These are phyloP conservation scores for Quercus aquifolioides DNA, from an alignment of 306 rosid genomes.

Conservation along the genomic window DNA sequence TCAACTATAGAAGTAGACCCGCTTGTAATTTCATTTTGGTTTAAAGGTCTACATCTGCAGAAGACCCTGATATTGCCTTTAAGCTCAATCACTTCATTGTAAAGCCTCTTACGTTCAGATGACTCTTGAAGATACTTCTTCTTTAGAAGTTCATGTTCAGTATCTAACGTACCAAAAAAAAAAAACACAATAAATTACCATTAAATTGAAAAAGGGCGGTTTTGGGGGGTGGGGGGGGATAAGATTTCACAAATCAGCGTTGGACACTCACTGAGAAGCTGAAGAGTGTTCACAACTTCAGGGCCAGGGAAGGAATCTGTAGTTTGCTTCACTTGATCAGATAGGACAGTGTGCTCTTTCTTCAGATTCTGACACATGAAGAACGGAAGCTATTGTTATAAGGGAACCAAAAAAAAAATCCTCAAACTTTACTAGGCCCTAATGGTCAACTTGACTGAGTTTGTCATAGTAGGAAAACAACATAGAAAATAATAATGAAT, in stretches of 20 bases:
- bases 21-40: constrained; percentile 47
- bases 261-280: constrained; percentile 55
- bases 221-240: background rate
- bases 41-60: constrained; percentile 95
- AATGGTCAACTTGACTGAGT: background rate
- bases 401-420: background rate
- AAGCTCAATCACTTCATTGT: constrained; percentile 89
- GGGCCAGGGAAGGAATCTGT: constrained; percentile 58
- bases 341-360: constrained; percentile 48
- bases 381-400: background rate
- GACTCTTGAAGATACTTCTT: constrained; percentile 67
- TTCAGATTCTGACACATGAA: constrained; percentile 62
- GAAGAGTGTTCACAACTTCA: constrained; percentile 57
- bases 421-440: background rate
- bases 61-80: constrained; percentile 92
- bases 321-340: constrained; percentile 51
- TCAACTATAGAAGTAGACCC: constrained; percentile 61
- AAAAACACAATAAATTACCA: constrained; percentile 14
- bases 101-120: constrained; percentile 69
- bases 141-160: constrained; percentile 70
- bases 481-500: background rate
- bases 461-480: background rate
- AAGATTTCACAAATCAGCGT: background rate
- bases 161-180: constrained; percentile 44
- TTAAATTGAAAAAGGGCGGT: background rate